phyloP scores from a whole-genome alignment of 495 filamentous ascomycete genomes.

The Hypoxylon trugodes region DNA sequence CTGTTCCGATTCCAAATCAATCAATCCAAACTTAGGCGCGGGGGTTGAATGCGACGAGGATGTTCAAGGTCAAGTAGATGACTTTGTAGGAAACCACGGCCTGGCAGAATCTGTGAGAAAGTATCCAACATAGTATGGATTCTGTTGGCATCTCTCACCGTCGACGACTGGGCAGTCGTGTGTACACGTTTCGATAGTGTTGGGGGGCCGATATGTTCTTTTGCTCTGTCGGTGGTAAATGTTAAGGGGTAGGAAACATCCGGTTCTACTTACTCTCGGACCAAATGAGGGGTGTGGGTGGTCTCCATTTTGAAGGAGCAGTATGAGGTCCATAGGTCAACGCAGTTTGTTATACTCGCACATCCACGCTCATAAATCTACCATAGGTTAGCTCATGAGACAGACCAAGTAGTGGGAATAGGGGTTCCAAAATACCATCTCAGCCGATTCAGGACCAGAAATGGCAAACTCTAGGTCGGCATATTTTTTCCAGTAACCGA shows the following conservation, averaged over 20 bases:
- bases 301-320: constrained; percentile 98
- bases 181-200: constrained; percentile 26
- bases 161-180: constrained; percentile 50
- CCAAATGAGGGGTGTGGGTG: constrained; percentile 89
- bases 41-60: constrained; percentile 51
- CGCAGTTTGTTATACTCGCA: constrained; percentile 89
- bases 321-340: constrained; percentile 97
- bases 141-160: constrained; percentile 64
- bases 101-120: constrained; percentile 69
- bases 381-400: background rate
- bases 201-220: constrained; percentile 45
- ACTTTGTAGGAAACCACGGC: constrained; percentile 58
- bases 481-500: constrained; percentile 99
- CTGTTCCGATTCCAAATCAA: constrained; percentile 59
- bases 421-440: constrained; percentile 78
- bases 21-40: constrained; percentile 56
- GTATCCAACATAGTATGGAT: constrained; percentile 56
- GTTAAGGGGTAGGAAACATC: constrained; percentile 78
- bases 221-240: constrained; percentile 48
- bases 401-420: background rate
- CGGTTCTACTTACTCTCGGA: constrained; percentile 96
- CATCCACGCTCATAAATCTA: constrained; percentile 96
- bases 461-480: constrained; percentile 97
- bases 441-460: constrained; percentile 94
- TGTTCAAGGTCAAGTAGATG: constrained; percentile 56